phyloP scores from a whole-genome alignment of 1,284 basidiomycete genomes.

The Sutorius eximius region DNA sequence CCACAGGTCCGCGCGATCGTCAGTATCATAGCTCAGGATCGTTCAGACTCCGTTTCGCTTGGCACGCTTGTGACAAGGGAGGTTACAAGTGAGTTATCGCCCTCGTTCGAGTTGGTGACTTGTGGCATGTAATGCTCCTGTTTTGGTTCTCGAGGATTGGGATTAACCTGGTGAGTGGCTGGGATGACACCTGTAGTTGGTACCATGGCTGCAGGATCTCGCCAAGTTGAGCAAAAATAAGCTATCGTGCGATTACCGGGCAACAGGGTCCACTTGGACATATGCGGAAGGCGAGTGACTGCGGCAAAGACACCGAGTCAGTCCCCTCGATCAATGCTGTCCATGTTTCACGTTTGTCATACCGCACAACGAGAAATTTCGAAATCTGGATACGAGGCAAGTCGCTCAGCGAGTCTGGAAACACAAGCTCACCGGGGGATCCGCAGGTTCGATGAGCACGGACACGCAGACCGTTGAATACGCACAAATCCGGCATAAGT shows the following conservation, averaged over 20 bases:
- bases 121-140: neutral
- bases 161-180: neutral
- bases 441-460: neutral
- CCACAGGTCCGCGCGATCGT: neutral
- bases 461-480: neutral
- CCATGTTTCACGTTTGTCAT: conserved; percentile 40
- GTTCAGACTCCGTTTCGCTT: conserved; percentile 5
- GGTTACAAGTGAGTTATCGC: neutral
- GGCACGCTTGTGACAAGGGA: neutral
- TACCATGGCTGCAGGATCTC: neutral
- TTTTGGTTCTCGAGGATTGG: no score
- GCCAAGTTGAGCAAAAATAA: conserved; percentile 26
- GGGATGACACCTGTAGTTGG: no score
- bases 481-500: neutral
- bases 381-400: conserved; percentile 10
- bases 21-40: neutral
- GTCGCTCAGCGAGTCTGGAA: neutral
- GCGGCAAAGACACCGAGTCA: conserved; percentile 27
- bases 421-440: conserved; percentile 4
- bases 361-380: conserved; percentile 10
- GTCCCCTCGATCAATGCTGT: conserved; percentile 34
- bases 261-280: conserved; percentile 28
- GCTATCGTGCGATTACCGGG: conserved; percentile 30
- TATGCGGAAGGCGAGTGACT: conserved; percentile 26
- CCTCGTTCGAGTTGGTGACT: neutral